These are phyloP conservation scores for Camelina sativa DNA, from an alignment of 345 rosid genomes.

Conservation along the genomic window DNA sequence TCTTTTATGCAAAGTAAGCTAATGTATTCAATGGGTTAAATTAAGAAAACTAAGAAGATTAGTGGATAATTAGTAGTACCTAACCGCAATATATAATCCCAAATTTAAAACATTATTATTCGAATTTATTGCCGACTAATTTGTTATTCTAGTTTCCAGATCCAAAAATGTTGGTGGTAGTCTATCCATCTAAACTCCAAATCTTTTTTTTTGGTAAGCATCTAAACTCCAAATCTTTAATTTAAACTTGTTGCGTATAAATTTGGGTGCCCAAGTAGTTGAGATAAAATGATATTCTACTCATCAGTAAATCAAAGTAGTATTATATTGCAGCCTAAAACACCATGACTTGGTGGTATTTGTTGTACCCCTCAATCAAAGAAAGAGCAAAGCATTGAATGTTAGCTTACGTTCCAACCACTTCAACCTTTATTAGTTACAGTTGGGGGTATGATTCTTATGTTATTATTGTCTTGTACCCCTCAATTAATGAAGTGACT, in stretches of 20 bases:
- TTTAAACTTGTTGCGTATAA: not conserved
- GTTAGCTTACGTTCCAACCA: slow-evolving; percentile 13
- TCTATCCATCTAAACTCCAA: slow-evolving; percentile 10
- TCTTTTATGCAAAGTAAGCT: not conserved
- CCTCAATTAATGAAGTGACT: not conserved
- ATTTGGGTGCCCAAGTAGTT: slow-evolving; percentile 10
- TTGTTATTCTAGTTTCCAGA: not conserved
- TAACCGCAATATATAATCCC: not conserved
- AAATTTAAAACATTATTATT: not conserved
- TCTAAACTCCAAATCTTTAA: slow-evolving; percentile 10
- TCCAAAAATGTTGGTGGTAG: slow-evolving; percentile 17
- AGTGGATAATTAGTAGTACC: slow-evolving; percentile 5
- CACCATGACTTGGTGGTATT: not conserved
- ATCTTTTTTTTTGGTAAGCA: not conserved
- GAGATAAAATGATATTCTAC: slow-evolving; percentile 16
- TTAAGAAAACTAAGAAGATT: not conserved
- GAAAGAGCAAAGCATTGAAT: slow-evolving; percentile 14
- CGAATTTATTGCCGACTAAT: not conserved
- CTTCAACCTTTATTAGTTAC: slow-evolving; percentile 1
- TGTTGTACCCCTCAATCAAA: slow-evolving; percentile 12
- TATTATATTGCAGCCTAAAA: not conserved
- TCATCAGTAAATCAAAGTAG: not conserved
- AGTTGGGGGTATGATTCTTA: not conserved
- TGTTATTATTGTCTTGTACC: not conserved
- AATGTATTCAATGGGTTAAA: not conserved